These are phyloP conservation scores for Fusarium torreyae DNA, from an alignment of 2,329 filamentous ascomycete genomes.

Conservation along the genomic window DNA sequence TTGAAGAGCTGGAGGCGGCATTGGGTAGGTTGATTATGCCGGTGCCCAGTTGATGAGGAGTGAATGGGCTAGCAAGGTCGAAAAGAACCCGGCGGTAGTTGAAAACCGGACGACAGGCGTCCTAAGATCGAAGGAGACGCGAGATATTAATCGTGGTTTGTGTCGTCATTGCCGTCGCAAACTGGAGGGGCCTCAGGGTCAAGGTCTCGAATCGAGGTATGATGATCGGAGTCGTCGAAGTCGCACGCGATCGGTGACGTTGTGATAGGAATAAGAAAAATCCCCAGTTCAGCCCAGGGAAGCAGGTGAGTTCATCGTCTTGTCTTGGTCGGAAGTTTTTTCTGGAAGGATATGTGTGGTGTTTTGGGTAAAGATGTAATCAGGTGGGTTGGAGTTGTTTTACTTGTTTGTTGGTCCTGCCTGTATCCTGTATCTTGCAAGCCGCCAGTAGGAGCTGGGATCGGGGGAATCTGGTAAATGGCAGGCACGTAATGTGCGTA, in stretches of 20 bases:
- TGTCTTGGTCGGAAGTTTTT: conserved; percentile 10
- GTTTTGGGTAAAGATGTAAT: conserved; percentile 20
- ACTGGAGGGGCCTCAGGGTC: conserved; percentile 14
- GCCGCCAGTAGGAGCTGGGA: conserved; percentile 27
- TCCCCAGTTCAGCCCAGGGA: conserved; percentile 15
- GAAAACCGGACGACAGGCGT: conserved; percentile 12
- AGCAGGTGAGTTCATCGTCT: conserved; percentile 31
- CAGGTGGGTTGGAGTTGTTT: conserved; percentile 8
- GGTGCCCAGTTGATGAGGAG: conserved; percentile 4
- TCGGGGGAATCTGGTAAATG: conserved; percentile 31
- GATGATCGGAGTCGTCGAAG: conserved; percentile 14
- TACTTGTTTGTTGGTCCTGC: conserved; percentile 3
- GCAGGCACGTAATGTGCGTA: conserved; percentile 21
- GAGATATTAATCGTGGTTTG: conserved; percentile 15
- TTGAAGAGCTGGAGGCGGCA: conserved; percentile 47
- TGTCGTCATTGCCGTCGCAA: conserved; percentile 44
- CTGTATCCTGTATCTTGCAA: conserved; percentile 15
- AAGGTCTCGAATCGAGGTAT: conserved; percentile 3
- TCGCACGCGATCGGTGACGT: conserved; percentile 33
- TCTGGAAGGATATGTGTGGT: conserved; percentile 3
- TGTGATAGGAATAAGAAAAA: conserved; percentile 4
- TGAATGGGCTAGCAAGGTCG: not conserved
- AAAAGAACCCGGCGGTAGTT: conserved; percentile 2
- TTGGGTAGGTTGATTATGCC: conserved; percentile 31
- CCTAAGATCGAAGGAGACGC: conserved; percentile 25